Base-by-base conservation (phyloP, 805 yeast species). In the Cyberlindnera misumaiensis region DNA sequence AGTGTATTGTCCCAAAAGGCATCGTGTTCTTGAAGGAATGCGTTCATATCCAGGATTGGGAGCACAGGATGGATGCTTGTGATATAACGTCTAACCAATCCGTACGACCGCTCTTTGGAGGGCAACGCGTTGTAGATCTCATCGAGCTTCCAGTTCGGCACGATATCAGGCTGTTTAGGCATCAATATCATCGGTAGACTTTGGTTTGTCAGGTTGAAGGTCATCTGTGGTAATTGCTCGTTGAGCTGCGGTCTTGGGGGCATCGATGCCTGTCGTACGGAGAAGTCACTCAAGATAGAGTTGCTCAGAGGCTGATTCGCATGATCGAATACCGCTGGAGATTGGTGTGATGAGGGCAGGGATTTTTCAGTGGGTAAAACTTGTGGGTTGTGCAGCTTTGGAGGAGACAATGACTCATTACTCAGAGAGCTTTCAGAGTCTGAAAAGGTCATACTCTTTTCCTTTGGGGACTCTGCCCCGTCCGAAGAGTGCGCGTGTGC, bases 11-110 rank as follows among this genome's bases (percentile, higher is more conserved):
- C 62, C 81, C 81, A 75, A 45, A 65, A 76, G 13, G 52, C 51
- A 25, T 71, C 74, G 50, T 75, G 80, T 32, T 66, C 67, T 18
- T 52, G 52, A 4, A 63, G 41, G 43, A 75, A 71, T 24, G 65
- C 71, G 14, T 56, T 52, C 22, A 73, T 46, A 44, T 75, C 76
- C 39, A 76, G 42, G 4, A 76, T 55, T 0, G 83, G 82, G 9
- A 75, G 52, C n/a, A 76, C 59, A 7, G 75, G 71, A 48, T 76
- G 81, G 11, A 76, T 75, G 0, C 78, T 71, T 35, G 65, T 67
- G 10, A 69, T 52, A 46, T 71, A 76, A 20, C 79, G 58, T 27
- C 67, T 65, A 3, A 74, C 57, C 30, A 75, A 56, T 39, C 68
- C 73, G 46, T 60, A 68, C 0, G 77, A 67, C 28, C 71, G 60